Conservation (phyloP, 1,284 basidiomycete genomes). For the Sphaerobolus stellatus region DNA sequence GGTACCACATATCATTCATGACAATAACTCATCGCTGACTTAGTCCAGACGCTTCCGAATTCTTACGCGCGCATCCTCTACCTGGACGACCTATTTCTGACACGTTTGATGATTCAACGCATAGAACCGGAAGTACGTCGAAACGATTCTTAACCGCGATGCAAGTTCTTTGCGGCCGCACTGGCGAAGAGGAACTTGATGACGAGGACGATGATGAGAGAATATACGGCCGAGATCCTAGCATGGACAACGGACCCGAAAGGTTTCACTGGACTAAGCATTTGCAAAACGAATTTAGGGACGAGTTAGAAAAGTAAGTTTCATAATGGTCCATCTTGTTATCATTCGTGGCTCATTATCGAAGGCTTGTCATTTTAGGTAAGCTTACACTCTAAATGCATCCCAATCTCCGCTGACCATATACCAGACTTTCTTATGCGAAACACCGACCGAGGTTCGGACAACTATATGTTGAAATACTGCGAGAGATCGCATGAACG, state of each 20-base stretch:
- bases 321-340: neutral
- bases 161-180: slow-evolving; percentile 76
- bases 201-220: slow-evolving; percentile 53
- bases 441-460: slow-evolving; percentile 81
- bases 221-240: slow-evolving; percentile 24
- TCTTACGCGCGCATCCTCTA: slow-evolving; percentile 83
- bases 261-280: slow-evolving; percentile 79
- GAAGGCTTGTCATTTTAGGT: slow-evolving; percentile 80
- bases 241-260: slow-evolving; percentile 64
- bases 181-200: slow-evolving; percentile 70
- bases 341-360: slow-evolving; percentile 11
- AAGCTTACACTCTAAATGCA: slow-evolving; percentile 14
- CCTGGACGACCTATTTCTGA: slow-evolving; percentile 82
- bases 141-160: slow-evolving; percentile 67
- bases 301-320: slow-evolving; percentile 82
- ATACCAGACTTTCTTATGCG: slow-evolving; percentile 80
- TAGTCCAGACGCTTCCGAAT: slow-evolving; percentile 76
- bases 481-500: slow-evolving; percentile 77
- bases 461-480: slow-evolving; percentile 89
- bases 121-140: slow-evolving; percentile 60
- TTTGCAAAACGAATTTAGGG: slow-evolving; percentile 77
- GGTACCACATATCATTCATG: slow-evolving; percentile 39
- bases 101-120: slow-evolving; percentile 79
- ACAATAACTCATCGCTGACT: no score
- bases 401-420: neutral